These are phyloP conservation scores for Colletotrichum sp. DNA, from an alignment of 2,329 filamentous ascomycete genomes.

Conservation along the genomic window DNA sequence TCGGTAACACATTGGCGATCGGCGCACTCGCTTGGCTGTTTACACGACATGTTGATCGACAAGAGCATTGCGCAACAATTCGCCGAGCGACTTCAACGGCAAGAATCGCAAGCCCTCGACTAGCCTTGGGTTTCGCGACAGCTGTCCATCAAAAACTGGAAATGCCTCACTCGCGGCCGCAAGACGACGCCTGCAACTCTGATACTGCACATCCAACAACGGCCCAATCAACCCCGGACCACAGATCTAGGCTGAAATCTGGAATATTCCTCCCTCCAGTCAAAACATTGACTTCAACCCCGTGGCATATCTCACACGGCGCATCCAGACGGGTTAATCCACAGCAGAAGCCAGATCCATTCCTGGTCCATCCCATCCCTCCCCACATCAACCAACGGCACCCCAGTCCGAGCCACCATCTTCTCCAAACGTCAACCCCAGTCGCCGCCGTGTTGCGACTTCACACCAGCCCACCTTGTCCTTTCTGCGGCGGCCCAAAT, in stretches of 20 bases:
- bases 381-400: neutral
- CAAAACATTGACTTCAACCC: neutral
- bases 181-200: neutral
- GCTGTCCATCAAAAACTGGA: neutral
- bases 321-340: neutral
- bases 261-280: constrained; percentile 9
- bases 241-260: neutral
- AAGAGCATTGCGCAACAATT: neutral
- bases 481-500: neutral
- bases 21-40: neutral
- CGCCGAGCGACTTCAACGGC: neutral
- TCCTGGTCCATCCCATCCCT: neutral
- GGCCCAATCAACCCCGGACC: neutral
- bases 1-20: neutral
- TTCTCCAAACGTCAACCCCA: neutral
- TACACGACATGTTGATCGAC: neutral
- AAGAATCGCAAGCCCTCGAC: neutral
- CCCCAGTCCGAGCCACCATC: neutral
- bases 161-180: neutral
- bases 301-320: neutral
- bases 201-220: neutral
- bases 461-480: neutral
- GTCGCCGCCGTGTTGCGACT: neutral
- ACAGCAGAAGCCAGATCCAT: neutral
- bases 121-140: neutral